phyloP scores from a whole-genome alignment of 2,329 filamentous ascomycete species.

The Fusarium setosum region DNA sequence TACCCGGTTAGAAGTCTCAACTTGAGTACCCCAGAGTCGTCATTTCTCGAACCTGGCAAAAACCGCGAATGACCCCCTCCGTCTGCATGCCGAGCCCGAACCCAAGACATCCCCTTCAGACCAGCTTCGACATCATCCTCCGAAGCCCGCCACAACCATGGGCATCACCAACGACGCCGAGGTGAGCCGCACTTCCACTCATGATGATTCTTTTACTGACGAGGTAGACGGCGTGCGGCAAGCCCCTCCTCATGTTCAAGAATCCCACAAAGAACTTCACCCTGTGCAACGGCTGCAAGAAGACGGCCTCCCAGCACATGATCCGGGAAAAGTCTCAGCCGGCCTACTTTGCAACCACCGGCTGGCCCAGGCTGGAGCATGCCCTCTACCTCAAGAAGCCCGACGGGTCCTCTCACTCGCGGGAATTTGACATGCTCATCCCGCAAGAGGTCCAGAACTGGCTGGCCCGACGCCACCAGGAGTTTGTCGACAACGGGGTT shows the following conservation, averaged over 20 bases:
- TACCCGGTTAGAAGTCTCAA: too few species aligned
- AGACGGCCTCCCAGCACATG: neutral
- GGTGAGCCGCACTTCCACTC: neutral
- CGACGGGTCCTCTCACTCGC: neutral
- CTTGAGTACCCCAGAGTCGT: too few species aligned
- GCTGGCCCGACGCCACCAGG: neutral
- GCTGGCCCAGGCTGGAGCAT: neutral
- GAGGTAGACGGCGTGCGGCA: neutral
- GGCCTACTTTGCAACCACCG: neutral
- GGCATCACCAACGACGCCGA: neutral
- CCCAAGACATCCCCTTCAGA: neutral
- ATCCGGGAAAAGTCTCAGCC: neutral
- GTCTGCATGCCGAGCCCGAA: neutral
- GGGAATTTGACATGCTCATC: neutral
- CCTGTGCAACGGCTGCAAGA: neutral
- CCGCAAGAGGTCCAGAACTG: neutral
- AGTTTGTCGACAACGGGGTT: neutral
- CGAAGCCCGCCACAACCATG: too few species aligned
- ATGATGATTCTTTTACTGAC: neutral
- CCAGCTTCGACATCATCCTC: neutral
- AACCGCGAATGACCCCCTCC: too few species aligned
- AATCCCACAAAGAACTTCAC: neutral
- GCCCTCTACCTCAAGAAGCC: neutral
- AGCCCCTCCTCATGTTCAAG: neutral
- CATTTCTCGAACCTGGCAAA: too few species aligned